phyloP scores from a whole-genome alignment of 2,329 filamentous ascomycete genomes.

The Colletotrichum simmondsii region DNA sequence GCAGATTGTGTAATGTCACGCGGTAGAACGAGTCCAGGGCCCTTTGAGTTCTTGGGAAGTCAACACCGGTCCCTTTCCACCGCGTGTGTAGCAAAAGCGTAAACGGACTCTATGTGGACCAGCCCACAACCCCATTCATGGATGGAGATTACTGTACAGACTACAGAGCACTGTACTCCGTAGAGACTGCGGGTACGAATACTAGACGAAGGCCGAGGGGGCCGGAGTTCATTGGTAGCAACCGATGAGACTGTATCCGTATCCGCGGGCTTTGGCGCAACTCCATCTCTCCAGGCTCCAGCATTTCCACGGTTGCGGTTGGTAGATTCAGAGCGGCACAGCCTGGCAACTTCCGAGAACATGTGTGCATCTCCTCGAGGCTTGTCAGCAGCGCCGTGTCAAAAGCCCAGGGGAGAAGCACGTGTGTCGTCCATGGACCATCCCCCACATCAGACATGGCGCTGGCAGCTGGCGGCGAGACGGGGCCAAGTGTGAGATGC shows the following conservation, averaged over 20 bases:
- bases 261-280: conserved; percentile 24
- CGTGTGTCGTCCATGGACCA: not conserved
- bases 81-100: not conserved
- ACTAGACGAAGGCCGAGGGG: not conserved
- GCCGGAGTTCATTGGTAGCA: conserved; percentile 1
- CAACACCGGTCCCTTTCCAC: no score
- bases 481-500: not conserved
- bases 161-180: not conserved
- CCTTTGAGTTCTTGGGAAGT: no score
- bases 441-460: conserved; percentile 9
- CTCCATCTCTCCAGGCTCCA: conserved; percentile 33
- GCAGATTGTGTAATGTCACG: not conserved
- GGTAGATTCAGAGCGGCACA: conserved; percentile 11
- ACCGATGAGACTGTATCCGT: not conserved
- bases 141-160: not conserved
- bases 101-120: not conserved
- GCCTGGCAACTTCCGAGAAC: conserved; percentile 15
- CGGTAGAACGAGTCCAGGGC: no score
- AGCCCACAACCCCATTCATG: not conserved
- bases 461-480: not conserved
- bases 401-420: conserved; percentile 11
- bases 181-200: not conserved
- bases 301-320: conserved; percentile 23
- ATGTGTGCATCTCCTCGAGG: not conserved
- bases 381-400: not conserved